phyloP scores from a whole-genome alignment of 139 green algal species.

The Volvox reticuliferus region DNA sequence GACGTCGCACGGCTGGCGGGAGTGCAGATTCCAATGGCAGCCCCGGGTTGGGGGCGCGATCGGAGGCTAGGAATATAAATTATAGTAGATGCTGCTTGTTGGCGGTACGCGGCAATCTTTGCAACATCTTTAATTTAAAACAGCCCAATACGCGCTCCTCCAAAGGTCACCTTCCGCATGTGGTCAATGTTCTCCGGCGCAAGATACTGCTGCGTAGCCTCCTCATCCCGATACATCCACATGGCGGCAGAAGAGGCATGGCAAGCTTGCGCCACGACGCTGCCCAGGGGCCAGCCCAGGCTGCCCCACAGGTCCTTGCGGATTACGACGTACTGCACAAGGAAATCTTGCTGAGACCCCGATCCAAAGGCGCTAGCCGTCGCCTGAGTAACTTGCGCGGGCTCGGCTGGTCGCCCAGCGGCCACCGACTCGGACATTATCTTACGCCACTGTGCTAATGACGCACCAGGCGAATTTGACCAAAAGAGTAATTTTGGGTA shows the following conservation, averaged over 20 bases:
- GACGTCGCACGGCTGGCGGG: too few relatives aligned
- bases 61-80: too few relatives aligned
- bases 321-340: conserved; percentile 95
- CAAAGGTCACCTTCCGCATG: conserved; percentile 91
- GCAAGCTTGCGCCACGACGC: conserved; percentile 90
- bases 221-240: conserved; percentile 68
- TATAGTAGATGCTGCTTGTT: too few relatives aligned
- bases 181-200: conserved; percentile 81
- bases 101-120: too few relatives aligned
- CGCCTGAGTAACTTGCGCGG: not conserved
- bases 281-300: conserved; percentile 92
- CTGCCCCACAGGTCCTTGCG: conserved; percentile 88
- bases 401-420: not conserved
- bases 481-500: not conserved
- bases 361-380: not conserved
- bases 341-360: conserved; percentile 40
- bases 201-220: conserved; percentile 78
- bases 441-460: not conserved
- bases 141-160: too few relatives aligned
- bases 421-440: not conserved
- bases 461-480: not conserved
- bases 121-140: too few relatives aligned
- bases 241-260: conserved; percentile 91
- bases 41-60: too few relatives aligned
- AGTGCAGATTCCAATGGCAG: too few relatives aligned